A percentile compares a stretch with the other conserved stretches of the same genome.
Conservation (phyloP, 1,284 basidiomycete species). For the Lignosus rhinocerotis region DNA sequence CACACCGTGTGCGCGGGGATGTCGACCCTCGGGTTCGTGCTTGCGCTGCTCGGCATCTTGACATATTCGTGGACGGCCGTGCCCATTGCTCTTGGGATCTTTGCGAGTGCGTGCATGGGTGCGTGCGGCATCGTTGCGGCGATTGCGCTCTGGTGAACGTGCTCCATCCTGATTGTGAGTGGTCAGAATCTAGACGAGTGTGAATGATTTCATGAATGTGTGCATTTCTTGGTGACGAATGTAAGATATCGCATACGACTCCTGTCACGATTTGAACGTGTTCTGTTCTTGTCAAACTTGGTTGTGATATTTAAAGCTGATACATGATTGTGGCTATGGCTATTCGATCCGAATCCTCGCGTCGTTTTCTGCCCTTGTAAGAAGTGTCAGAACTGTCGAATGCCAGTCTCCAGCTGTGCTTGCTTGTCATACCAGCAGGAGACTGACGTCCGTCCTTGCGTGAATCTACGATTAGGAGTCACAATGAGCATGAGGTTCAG, state of each 20-base stretch:
- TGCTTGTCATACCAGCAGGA: too few species aligned
- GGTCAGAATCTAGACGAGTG: neutral
- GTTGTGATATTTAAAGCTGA: too few species aligned
- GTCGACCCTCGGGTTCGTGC: slow-evolving; percentile 34
- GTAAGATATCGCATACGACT: neutral
- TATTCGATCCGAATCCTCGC: too few species aligned
- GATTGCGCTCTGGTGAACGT: slow-evolving; percentile 26
- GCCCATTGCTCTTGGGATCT: slow-evolving; percentile 33
- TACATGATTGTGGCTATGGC: too few species aligned
- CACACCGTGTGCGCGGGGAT: slow-evolving; percentile 36
- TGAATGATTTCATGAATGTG: neutral
- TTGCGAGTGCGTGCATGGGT: slow-evolving; percentile 34
- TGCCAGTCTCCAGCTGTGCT: too few species aligned
- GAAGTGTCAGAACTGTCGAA: too few species aligned
- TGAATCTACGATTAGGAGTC: too few species aligned
- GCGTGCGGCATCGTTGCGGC: slow-evolving; percentile 25
- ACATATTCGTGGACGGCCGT: slow-evolving; percentile 37
- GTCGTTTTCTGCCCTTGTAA: too few species aligned
- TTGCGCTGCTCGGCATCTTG: slow-evolving; percentile 37
- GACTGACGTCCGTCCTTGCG: too few species aligned
- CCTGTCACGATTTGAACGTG: neutral
- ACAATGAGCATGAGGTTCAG: too few species aligned
- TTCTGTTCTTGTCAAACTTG: too few species aligned
- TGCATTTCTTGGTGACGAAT: neutral
- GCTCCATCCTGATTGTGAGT: neutral